Evolutionary conservation across 2,329 filamentous ascomycete species (phyloP).

Genomic region (Fusarium coicis): DNA sequence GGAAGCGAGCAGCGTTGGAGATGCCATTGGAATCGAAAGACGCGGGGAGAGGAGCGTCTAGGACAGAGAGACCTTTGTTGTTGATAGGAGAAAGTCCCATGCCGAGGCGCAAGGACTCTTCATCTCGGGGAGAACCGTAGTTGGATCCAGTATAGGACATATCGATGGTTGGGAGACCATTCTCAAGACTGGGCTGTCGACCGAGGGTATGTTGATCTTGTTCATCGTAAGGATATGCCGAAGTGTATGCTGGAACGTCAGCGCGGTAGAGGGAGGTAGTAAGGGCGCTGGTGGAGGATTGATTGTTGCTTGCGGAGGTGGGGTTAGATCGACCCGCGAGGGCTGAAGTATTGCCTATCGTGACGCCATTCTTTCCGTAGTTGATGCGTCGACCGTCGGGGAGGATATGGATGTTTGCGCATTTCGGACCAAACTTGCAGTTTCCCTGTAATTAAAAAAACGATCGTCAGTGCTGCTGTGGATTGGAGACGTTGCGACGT

Average conservation of each 20-base stretch:
- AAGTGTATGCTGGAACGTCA: constrained; percentile 53
- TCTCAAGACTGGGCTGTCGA: constrained; percentile 64
- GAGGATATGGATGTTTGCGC: constrained; percentile 94
- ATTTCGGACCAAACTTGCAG: constrained; percentile 98
- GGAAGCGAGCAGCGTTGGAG: constrained; percentile 86
- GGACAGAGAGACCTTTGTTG: constrained; percentile 80
- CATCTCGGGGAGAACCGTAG: constrained; percentile 87
- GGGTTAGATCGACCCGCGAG: constrained; percentile 73
- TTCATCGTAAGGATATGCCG: constrained; percentile 55
- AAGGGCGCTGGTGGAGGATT: constrained; percentile 74
- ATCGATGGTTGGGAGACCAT: constrained; percentile 67
- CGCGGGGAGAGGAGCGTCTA: constrained; percentile 91
- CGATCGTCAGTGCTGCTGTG: constrained; percentile 32
- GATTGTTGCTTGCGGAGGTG: constrained; percentile 56
- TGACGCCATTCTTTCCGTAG: constrained; percentile 76
- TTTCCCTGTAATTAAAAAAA: constrained; percentile 73
- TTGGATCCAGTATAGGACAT: constrained; percentile 66
- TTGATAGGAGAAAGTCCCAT: constrained; percentile 81
- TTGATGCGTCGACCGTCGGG: constrained; percentile 94
- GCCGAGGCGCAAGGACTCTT: constrained; percentile 67
- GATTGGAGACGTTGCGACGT: constrained; percentile 14
- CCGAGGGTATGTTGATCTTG: constrained; percentile 57
- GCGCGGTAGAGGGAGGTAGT: constrained; percentile 65
- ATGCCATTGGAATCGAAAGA: constrained; percentile 98
- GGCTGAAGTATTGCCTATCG: constrained; percentile 66